These are phyloP conservation scores for Ensete ventricosum DNA, from an alignment of 176 grass and related monocot genomes.

Conservation along the genomic window DNA sequence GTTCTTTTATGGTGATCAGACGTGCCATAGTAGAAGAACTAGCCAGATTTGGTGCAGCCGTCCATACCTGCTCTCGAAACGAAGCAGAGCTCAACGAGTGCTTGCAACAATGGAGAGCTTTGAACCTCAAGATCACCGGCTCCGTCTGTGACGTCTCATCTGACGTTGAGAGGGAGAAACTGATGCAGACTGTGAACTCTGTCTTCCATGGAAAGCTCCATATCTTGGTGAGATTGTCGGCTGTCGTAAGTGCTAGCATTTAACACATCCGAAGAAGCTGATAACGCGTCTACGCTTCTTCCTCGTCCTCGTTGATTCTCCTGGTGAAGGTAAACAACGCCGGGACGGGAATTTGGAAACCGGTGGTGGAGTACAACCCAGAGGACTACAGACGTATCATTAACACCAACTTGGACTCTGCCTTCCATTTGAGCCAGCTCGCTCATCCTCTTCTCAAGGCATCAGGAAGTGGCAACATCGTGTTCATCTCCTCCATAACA, in stretches of 20 bases:
- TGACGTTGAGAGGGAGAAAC: constrained; percentile 10
- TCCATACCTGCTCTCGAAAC: constrained; percentile 35
- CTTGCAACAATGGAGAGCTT: constrained; percentile 19
- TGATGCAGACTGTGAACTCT: constrained; percentile 10
- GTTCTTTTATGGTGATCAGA: not conserved
- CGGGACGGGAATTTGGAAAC: constrained; percentile 8
- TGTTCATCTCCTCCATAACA: constrained; percentile 33
- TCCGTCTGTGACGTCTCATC: constrained; percentile 39
- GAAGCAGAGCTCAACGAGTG: constrained; percentile 22
- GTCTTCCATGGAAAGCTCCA: constrained; percentile 31
- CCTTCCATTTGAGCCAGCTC: constrained; percentile 34
- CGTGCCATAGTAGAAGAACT: constrained; percentile 38
- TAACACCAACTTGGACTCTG: constrained; percentile 36
- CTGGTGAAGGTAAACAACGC: constrained; percentile 32
- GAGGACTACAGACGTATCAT: constrained; percentile 25
- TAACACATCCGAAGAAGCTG: no score
- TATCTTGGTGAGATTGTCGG: constrained; percentile 22
- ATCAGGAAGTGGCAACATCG: not conserved
- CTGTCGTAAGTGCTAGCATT: no score
- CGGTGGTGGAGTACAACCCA: not conserved
- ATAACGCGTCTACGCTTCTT: no score
- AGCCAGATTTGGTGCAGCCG: constrained; percentile 22
- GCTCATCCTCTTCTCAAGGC: constrained; percentile 33
- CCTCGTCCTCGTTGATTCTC: no score
- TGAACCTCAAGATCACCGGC: constrained; percentile 14